Base-by-base conservation (phyloP, 2,329 filamentous ascomycete species). In the Bisporella sp. region DNA sequence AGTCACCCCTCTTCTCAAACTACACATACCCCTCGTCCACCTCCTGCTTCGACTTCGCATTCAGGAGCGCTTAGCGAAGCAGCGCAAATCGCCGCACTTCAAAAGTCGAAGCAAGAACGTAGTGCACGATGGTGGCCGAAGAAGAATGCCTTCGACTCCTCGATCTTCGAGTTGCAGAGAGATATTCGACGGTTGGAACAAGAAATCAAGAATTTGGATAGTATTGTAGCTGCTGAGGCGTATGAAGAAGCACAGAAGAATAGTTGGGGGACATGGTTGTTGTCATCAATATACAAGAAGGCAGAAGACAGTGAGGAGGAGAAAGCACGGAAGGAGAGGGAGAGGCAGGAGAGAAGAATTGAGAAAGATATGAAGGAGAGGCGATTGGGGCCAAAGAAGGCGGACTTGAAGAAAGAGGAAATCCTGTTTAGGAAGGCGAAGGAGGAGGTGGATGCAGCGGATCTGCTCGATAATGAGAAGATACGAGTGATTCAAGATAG, bases 361-460 rank as follows among this genome's bases (percentile, higher is more conserved):
- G 59, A 62, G 49, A 67, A 61, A 49, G 58, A 65, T 47, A 57
- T 67, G 51, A 69, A 68, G 53, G 62, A 67, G 56, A 53, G 59
- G 35, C 49, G 53, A 45, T 33, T 68, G 31, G 49, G 48, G 13
- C 12, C 31, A 31, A 58, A 57, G 47, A 50, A 55, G 32, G 31
- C 45, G 30, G 48, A 61, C 1, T 54, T 68, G 50, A 56, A 35
- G 33, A 45, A 48, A 33, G 9, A 44, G 32, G 47, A 54, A 48
- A 40, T 5, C 6, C 28, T 45, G 9, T 32, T 57, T 28, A 49
- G 31, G 41, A 30, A 42, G 5, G 46, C 37, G 4, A 21, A 54
- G 12, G 45, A 50, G 31, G 45, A 52, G 12, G 31, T 57, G 2
- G 47, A 58, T 33, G 21, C 43, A 43, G 56, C 48, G 30, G 28